Evolutionary conservation across 2,329 filamentous ascomycete genomes (phyloP).

Genomic region (Seiridium cupressi): DNA sequence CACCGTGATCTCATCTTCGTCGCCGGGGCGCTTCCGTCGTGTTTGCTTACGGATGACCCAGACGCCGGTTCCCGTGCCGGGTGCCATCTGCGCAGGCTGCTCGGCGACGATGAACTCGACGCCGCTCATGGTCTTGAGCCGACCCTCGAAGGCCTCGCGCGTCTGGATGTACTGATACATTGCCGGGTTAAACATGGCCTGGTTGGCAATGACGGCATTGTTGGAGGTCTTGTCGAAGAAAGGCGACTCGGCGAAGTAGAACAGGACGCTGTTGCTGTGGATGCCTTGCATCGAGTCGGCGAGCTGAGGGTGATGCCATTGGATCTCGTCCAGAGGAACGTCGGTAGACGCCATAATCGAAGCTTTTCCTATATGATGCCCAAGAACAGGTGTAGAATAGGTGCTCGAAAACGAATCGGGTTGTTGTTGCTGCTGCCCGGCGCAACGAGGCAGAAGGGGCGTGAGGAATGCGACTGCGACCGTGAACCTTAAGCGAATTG

Average conservation of each 20-base stretch:
- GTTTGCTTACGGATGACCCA: conserved; percentile 71
- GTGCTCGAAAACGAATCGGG: too few species aligned
- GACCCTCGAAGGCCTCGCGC: conserved; percentile 62
- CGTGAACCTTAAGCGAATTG: too few species aligned
- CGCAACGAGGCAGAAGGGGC: too few species aligned
- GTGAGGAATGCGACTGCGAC: too few species aligned
- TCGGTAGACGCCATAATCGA: conserved; percentile 16
- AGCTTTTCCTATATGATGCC: too few species aligned
- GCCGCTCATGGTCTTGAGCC: conserved; percentile 62
- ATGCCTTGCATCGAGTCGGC: conserved; percentile 54
- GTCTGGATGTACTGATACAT: conserved; percentile 59
- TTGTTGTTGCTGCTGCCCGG: neutral
- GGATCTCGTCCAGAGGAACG: conserved; percentile 61
- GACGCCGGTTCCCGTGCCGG: conserved; percentile 60
- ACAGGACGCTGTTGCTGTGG: conserved; percentile 64
- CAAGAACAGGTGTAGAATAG: too few species aligned
- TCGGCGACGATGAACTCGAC: conserved; percentile 67
- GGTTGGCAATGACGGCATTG: conserved; percentile 61
- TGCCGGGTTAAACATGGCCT: conserved; percentile 59
- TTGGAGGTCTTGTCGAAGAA: conserved; percentile 69
- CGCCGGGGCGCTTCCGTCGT: conserved; percentile 52
- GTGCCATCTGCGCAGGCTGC: conserved; percentile 61
- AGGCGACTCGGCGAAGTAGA: conserved; percentile 66
- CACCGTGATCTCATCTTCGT: conserved; percentile 58
- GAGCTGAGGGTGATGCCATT: conserved; percentile 57